phyloP scores from a whole-genome alignment of 2,329 filamentous ascomycete genomes.

The Pseudonectria foliicola region DNA sequence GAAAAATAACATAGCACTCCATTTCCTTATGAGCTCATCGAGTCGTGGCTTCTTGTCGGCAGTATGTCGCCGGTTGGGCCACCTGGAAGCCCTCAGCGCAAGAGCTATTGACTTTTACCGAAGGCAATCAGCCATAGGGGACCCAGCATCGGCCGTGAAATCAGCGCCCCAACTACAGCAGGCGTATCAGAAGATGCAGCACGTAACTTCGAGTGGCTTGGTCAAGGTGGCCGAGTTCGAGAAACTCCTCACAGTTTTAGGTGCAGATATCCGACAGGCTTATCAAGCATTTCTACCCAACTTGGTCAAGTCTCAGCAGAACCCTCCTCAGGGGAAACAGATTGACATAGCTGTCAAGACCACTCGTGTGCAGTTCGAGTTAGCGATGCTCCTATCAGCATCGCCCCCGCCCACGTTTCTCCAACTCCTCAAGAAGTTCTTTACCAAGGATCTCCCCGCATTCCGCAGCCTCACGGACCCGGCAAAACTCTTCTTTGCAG shows the following conservation, averaged over 20 bases:
- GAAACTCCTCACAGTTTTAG: conserved; percentile 46
- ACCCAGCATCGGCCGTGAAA: conserved; percentile 31
- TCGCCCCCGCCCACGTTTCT: conserved; percentile 41
- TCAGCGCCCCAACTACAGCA: conserved; percentile 46
- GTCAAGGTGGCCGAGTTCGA: conserved; percentile 57
- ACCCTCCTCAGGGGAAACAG: conserved; percentile 36
- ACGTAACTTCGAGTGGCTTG: conserved; percentile 41
- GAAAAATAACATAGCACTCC: conserved; percentile 51
- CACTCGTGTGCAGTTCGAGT: conserved; percentile 43
- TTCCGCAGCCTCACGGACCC: conserved; percentile 56
- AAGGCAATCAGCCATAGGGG: conserved; percentile 33
- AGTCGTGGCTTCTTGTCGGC: conserved; percentile 66
- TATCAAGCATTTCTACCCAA: conserved; percentile 41
- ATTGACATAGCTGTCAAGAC: conserved; percentile 38
- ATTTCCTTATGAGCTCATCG: conserved; percentile 64
- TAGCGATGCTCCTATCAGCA: conserved; percentile 43
- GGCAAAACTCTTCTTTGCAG: conserved; percentile 63
- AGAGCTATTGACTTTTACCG: conserved; percentile 46
- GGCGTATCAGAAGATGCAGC: conserved; percentile 48
- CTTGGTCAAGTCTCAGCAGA: conserved; percentile 39
- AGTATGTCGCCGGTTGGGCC: conserved; percentile 55
- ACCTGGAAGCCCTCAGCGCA: conserved; percentile 45
- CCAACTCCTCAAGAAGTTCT: conserved; percentile 56
- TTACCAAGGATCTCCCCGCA: conserved; percentile 50
- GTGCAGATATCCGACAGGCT: conserved; percentile 41